Base-by-base conservation (phyloP, 1,284 basidiomycete species). In the Phellopilus nigrolimitatus region DNA sequence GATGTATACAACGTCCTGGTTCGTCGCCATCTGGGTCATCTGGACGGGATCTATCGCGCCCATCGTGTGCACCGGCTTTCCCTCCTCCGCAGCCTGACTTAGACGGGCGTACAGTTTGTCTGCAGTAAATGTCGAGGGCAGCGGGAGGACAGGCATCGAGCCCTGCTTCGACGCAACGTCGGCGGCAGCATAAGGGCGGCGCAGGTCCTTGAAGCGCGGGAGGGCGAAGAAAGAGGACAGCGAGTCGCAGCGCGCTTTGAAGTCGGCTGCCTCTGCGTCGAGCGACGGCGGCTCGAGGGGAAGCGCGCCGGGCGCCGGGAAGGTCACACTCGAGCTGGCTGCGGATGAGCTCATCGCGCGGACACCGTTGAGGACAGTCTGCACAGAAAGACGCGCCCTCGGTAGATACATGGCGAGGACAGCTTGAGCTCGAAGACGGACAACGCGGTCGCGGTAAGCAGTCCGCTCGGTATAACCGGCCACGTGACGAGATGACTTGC, bases 21-120 rank as follows among this genome's bases (percentile, higher is more conserved):
- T 81, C 62, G 80, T 80, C 6, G 94, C 97, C 94, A 98, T 97
- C 69, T 99, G 95, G 0, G 93, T 92, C 84, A 94, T 91, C 70
- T 95, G 92, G 3, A 94, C 80, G 0, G 92, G 93, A 64, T 95
- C 92, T 56, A 95, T 84, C 12, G 88, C 91, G 31, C 91, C 91
- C 79, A 93, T 84, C 3, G 91, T 94, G 59, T 89, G 88, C 9
- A 92, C 76, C 0, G 91, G 91, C 57, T 73, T 71, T 25, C 79
- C 76, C 42, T 78, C 77, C 33, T 72, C 74, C n/a, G 79, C 78
- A 44, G 87, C 84, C 48, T 79, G 74, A 24, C 74, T 71, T 44
- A 95, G 73, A 4, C 84, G 62, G 13, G 76, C 70, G 62, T 81
- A 89, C 12, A 95, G 77, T 68, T 95, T 95, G 73, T 93, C 81